phyloP scores from a whole-genome alignment of 2,329 filamentous ascomycete species.

The Claviceps quebecensis region DNA sequence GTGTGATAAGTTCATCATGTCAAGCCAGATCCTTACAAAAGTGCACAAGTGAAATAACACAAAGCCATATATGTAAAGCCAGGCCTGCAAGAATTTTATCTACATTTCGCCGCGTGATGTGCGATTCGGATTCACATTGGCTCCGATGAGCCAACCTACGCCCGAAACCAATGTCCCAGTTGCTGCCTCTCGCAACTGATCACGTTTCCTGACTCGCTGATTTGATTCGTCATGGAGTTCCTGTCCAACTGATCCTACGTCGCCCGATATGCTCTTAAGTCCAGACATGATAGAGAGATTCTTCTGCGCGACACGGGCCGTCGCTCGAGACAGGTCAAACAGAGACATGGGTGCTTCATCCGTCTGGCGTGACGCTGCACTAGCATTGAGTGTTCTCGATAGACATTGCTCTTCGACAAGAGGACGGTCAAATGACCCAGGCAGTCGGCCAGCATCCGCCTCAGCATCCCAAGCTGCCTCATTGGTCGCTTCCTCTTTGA shows the following conservation, averaged over 20 bases:
- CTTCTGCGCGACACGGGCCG: slow-evolving; percentile 41
- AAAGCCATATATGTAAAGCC: neutral
- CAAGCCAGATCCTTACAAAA: neutral
- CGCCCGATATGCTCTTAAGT: slow-evolving; percentile 23
- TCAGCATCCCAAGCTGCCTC: slow-evolving; percentile 59
- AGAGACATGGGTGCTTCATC: slow-evolving; percentile 51
- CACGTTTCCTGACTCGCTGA: slow-evolving; percentile 50
- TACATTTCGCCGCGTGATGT: neutral
- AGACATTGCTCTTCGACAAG: slow-evolving; percentile 12
- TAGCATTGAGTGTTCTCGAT: slow-evolving; percentile 21
- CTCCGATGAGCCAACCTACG: slow-evolving; percentile 54
- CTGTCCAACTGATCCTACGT: slow-evolving; percentile 1
- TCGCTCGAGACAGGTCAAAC: slow-evolving; percentile 49
- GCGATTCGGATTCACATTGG: slow-evolving; percentile 20
- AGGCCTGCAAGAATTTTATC: neutral
- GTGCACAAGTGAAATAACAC: neutral
- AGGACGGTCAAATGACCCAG: slow-evolving; percentile 35
- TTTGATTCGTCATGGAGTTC: slow-evolving; percentile 15
- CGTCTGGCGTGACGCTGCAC: slow-evolving; percentile 19
- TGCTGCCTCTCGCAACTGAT: slow-evolving; percentile 53
- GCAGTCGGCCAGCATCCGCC: slow-evolving; percentile 43
- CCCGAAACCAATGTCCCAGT: slow-evolving; percentile 53
- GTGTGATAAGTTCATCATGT: neutral
- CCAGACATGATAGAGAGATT: slow-evolving; percentile 43
- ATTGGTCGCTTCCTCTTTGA: slow-evolving; percentile 51